Conservation (phyloP, 805 yeast genomes). For the Sungouiella blattae region DNA sequence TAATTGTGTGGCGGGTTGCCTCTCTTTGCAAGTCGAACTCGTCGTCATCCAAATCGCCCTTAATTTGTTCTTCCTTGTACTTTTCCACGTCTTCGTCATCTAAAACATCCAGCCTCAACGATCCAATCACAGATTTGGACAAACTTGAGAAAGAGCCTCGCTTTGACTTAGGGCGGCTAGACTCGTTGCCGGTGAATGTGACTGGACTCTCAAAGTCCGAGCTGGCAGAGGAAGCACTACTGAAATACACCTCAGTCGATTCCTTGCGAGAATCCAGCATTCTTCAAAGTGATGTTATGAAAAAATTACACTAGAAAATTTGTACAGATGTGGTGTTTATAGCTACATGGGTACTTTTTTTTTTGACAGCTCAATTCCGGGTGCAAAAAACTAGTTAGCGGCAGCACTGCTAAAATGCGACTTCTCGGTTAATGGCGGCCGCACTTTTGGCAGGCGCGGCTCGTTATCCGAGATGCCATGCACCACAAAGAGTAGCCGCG, state of each 20-base stretch:
- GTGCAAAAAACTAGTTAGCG: neutral
- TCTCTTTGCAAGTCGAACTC: constrained; percentile 29
- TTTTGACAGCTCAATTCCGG: neutral
- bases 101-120: neutral
- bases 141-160: constrained; percentile 1
- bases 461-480: too few relatives aligned
- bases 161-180: neutral
- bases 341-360: too few relatives aligned
- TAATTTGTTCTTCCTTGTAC: constrained; percentile 26
- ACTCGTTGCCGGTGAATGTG: too few relatives aligned
- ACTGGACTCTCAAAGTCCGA: too few relatives aligned
- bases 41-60: constrained; percentile 26
- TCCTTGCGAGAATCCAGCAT: too few relatives aligned
- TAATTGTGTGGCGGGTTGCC: constrained; percentile 29
- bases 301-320: too few relatives aligned
- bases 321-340: too few relatives aligned
- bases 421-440: constrained; percentile 13
- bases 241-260: too few relatives aligned
- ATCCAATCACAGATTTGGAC: neutral
- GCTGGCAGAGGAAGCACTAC: too few relatives aligned
- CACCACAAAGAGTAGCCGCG: too few relatives aligned
- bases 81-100: constrained; percentile 1
- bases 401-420: neutral
- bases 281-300: too few relatives aligned
- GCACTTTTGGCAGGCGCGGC: too few relatives aligned